Evolutionary conservation across 345 rosid genomes (phyloP).

Genomic region (Camelina neglecta): DNA sequence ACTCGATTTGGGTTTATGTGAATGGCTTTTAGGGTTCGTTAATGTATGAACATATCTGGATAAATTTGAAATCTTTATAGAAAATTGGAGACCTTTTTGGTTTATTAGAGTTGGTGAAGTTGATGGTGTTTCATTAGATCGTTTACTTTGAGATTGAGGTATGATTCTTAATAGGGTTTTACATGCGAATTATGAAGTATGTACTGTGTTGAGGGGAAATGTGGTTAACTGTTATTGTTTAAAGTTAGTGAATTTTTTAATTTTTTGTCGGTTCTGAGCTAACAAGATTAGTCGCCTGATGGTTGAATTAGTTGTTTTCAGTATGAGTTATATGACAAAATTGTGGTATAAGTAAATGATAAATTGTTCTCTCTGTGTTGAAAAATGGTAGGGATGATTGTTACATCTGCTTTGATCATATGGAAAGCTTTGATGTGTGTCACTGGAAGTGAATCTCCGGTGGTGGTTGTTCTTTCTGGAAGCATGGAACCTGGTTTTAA

Average conservation of each 20-base stretch:
- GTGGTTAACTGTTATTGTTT: conserved; percentile 4
- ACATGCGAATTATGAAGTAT: not conserved
- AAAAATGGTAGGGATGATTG: conserved; percentile 57
- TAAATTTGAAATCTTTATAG: conserved; percentile 4
- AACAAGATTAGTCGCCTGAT: not conserved
- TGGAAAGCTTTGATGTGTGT: conserved; percentile 80
- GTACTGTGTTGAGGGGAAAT: not conserved
- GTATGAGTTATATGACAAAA: not conserved
- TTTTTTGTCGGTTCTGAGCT: not conserved
- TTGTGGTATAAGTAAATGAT: not conserved
- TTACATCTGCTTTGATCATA: conserved; percentile 67
- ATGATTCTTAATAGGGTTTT: not conserved
- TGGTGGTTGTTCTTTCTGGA: conserved; percentile 77
- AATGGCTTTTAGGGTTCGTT: conserved; percentile 9
- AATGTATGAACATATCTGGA: not conserved
- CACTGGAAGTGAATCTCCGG: conserved; percentile 75
- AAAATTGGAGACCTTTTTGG: conserved; percentile 1
- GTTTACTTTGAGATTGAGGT: not conserved
- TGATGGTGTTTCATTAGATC: conserved; percentile 17
- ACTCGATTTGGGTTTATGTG: conserved; percentile 15
- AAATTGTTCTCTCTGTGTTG: not conserved
- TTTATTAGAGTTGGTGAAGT: conserved; percentile 24
- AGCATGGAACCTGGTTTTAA: conserved; percentile 91
- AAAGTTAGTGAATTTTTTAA: not conserved
- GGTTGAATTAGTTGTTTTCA: conserved; percentile 1